Evolutionary conservation across 441 rosid genomes (phyloP).

Genomic region (Jatropha multifida): DNA sequence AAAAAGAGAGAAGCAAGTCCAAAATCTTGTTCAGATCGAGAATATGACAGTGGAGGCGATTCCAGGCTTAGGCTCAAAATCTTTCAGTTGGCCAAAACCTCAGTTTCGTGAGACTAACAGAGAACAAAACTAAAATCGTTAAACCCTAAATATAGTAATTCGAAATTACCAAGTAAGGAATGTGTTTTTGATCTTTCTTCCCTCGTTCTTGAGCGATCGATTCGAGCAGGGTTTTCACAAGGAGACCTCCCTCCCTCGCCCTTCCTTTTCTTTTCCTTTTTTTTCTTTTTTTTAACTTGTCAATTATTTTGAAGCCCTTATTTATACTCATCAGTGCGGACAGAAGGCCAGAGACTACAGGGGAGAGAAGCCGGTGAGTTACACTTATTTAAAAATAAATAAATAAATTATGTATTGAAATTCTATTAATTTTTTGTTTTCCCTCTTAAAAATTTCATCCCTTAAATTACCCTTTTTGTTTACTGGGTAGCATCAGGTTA

Average conservation of each 20-base stretch:
- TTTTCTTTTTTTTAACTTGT: neutral
- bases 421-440: no score
- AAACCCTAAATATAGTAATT: slow-evolving; percentile 8
- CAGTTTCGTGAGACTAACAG: neutral
- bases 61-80: neutral
- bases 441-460: no score
- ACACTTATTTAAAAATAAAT: no score
- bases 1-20: neutral
- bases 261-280: no score
- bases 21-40: neutral
- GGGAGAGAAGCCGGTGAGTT: no score
- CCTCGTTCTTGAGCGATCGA: neutral
- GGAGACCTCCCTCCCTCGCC: neutral
- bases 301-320: neutral
- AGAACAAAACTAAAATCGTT: neutral
- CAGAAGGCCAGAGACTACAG: no score
- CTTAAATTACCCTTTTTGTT: no score
- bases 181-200: neutral
- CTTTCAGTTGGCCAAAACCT: neutral
- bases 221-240: neutral
- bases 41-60: neutral
- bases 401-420: no score
- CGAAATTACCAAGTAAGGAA: slow-evolving; percentile 2
- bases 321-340: neutral
- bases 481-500: no score